These are phyloP conservation scores for Haplographium delicatum DNA, from an alignment of 495 filamentous ascomycete genomes.

Conservation along the genomic window DNA sequence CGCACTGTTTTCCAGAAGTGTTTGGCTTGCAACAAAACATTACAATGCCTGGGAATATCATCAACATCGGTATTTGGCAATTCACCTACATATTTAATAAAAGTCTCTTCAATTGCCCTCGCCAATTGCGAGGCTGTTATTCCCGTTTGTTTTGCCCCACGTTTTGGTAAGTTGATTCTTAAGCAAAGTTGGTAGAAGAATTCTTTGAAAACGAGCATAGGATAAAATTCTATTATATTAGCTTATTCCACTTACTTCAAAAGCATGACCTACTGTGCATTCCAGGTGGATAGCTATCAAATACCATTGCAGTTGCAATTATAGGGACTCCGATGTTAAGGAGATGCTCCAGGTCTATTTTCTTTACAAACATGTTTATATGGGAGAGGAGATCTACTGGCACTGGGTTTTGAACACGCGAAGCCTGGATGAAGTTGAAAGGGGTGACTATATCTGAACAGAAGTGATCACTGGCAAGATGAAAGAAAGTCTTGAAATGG, in stretches of 20 bases:
- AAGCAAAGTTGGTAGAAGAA: background rate
- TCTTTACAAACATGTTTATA: background rate
- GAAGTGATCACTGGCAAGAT: slow-evolving; percentile 4
- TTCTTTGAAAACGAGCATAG: background rate
- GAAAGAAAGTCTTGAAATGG: slow-evolving; percentile 11
- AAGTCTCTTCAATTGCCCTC: background rate
- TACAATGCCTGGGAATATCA: background rate
- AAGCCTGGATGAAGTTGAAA: slow-evolving; percentile 9
- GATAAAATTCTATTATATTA: background rate
- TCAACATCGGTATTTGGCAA: background rate
- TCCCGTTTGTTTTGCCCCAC: background rate
- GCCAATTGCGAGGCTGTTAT: background rate
- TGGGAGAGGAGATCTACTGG: background rate
- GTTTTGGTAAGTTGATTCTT: background rate
- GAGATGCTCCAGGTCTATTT: background rate
- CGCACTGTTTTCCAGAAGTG: background rate
- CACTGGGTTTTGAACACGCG: slow-evolving; percentile 3
- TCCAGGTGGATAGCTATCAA: slow-evolving; percentile 4
- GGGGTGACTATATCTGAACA: background rate
- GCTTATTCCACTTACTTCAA: background rate
- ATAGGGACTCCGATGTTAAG: background rate
- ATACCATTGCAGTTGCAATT: slow-evolving; percentile 1
- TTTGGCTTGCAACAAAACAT: too few species aligned
- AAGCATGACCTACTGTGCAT: slow-evolving; percentile 5
- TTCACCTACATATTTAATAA: background rate